These are phyloP conservation scores for Pterocarpus macrocarpus DNA, from an alignment of 306 rosid species.

Conservation along the genomic window DNA sequence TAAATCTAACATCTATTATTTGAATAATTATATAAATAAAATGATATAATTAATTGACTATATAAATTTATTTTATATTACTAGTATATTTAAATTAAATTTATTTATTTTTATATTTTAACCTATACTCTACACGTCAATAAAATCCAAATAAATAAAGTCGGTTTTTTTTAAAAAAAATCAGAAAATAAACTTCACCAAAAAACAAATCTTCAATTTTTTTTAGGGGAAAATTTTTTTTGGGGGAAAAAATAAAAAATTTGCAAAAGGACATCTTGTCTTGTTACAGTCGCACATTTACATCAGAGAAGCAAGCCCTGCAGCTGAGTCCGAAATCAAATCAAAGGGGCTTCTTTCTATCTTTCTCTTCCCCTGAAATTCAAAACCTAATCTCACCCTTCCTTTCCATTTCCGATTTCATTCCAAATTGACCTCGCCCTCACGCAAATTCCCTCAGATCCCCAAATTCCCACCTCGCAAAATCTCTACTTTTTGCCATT, in stretches of 20 bases:
- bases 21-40: too few species aligned
- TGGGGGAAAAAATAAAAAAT: neutral
- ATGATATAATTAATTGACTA: too few species aligned
- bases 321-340: slow-evolving; percentile 14
- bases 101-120: neutral
- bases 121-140: neutral
- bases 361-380: slow-evolving; percentile 42
- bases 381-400: slow-evolving; percentile 56
- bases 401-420: neutral
- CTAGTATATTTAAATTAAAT: too few species aligned
- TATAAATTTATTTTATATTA: too few species aligned
- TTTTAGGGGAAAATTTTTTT: neutral
- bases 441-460: slow-evolving; percentile 47
- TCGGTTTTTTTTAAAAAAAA: too few species aligned
- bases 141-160: neutral
- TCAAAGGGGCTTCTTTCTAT: slow-evolving; percentile 13
- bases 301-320: slow-evolving; percentile 3
- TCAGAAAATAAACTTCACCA: too few species aligned
- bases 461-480: slow-evolving; percentile 33
- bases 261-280: neutral
- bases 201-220: too few species aligned
- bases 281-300: slow-evolving; percentile 8
- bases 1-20: too few species aligned
- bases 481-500: slow-evolving; percentile 33
- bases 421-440: slow-evolving; percentile 30